These are phyloP conservation scores for Maudiozyma saulgeensis DNA, from an alignment of 805 yeast genomes.

Conservation along the genomic window DNA sequence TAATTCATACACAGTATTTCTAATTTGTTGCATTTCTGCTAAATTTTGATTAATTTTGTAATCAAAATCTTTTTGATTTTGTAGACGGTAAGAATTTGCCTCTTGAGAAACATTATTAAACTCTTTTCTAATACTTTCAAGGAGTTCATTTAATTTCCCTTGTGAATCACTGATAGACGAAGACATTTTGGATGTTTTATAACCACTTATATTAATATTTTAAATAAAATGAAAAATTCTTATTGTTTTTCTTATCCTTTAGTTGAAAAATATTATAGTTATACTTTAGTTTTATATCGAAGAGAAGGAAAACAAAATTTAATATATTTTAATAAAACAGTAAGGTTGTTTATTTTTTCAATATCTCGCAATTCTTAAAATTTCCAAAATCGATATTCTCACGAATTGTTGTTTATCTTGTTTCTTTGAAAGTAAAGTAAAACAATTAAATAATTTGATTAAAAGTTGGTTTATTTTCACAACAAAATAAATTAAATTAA, in stretches of 20 bases:
- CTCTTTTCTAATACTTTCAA: conserved; percentile 88
- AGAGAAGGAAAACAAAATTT: background rate
- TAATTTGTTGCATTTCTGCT: conserved; percentile 84
- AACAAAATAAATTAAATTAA: no score
- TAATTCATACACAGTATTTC: conserved; percentile 88
- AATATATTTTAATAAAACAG: background rate
- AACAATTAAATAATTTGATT: background rate
- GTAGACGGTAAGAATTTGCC: conserved; percentile 76
- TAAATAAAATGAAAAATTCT: no score
- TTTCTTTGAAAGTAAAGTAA: background rate
- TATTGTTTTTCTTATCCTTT: no score
- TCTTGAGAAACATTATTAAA: conserved; percentile 77
- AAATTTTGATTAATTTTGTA: conserved; percentile 84
- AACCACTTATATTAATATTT: no score
- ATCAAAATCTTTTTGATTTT: conserved; percentile 81
- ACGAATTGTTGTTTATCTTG: background rate
- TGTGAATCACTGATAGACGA: conserved; percentile 20
- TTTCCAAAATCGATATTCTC: background rate
- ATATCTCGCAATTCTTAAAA: no score
- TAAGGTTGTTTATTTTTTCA: no score
- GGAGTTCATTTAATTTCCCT: conserved; percentile 56
- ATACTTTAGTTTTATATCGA: background rate
- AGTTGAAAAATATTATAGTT: no score
- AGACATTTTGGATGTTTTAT: conserved; percentile 7
- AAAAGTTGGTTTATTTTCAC: no score